phyloP scores from a whole-genome alignment of 169 alveolate species.

The Plasmodium gonderi region DNA sequence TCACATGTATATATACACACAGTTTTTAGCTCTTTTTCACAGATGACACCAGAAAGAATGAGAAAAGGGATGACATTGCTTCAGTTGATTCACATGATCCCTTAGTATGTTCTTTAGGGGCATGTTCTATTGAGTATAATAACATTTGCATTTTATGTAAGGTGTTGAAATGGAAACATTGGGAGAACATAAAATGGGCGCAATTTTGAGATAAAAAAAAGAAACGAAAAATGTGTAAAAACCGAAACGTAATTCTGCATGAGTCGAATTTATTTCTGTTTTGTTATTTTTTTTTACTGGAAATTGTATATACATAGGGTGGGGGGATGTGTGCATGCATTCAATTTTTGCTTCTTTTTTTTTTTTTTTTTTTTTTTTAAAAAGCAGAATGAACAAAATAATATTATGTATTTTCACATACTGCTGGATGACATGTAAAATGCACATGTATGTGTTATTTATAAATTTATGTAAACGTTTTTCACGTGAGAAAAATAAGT shows the following conservation, averaged over 20 bases:
- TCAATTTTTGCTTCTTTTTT: slow-evolving; percentile 12
- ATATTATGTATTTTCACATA: neutral
- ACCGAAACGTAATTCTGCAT: neutral
- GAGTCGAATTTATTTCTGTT: slow-evolving; percentile 18
- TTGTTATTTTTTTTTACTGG: neutral
- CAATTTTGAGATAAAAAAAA: neutral
- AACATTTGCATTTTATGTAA: neutral
- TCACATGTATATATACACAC: neutral
- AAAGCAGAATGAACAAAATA: neutral
- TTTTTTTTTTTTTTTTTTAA: neutral
- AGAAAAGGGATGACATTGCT: neutral
- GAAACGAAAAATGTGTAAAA: neutral
- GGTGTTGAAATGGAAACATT: neutral
- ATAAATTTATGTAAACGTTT: neutral
- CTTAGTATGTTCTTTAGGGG: neutral
- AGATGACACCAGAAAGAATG: neutral
- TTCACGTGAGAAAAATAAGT: neutral
- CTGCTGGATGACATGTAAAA: neutral
- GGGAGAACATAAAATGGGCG: neutral
- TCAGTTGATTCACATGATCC: neutral
- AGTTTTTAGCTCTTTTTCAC: neutral
- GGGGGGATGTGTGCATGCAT: slow-evolving; percentile 60
- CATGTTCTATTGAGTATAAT: slow-evolving; percentile 13
- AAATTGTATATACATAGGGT: slow-evolving; percentile 21
- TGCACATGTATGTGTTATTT: neutral